phyloP scores from a whole-genome alignment of 208 protist species.

The Acanthamoeba divionensis region DNA sequence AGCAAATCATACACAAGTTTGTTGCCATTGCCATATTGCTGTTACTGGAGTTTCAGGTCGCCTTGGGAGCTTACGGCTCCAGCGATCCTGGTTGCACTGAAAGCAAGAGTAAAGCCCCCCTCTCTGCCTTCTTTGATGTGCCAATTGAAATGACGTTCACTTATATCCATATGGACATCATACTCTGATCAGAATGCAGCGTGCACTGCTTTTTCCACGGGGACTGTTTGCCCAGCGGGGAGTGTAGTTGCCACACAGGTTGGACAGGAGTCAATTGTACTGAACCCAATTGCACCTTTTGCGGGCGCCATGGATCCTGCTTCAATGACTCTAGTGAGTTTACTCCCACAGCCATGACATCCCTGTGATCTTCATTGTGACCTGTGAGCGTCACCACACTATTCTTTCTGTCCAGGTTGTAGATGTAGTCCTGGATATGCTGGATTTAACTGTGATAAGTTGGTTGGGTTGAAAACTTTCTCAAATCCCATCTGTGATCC shows the following conservation, averaged over 20 bases:
- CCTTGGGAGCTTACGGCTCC: no score
- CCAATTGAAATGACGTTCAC: no score
- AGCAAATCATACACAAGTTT: no score
- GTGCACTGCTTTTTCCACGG: conserved; percentile 30
- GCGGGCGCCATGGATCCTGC: conserved; percentile 17
- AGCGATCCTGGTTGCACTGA: no score
- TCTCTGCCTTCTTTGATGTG: no score
- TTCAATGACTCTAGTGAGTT: not conserved
- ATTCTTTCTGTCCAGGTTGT: not conserved
- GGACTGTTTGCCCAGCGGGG: not conserved
- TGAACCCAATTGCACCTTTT: conserved; percentile 4
- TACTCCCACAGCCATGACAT: not conserved
- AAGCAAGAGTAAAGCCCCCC: no score
- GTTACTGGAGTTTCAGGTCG: no score
- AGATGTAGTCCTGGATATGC: not conserved
- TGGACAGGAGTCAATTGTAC: conserved; percentile 22
- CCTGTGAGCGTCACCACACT: not conserved
- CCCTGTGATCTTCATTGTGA: not conserved
- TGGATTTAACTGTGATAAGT: not conserved
- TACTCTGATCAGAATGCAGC: not conserved
- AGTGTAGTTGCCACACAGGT: not conserved
- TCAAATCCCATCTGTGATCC: not conserved
- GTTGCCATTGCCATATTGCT: no score
- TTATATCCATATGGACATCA: no score
- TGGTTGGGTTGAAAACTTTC: not conserved